phyloP scores from a whole-genome alignment of 2,329 filamentous ascomycete species.

The Ophiostoma quercus region DNA sequence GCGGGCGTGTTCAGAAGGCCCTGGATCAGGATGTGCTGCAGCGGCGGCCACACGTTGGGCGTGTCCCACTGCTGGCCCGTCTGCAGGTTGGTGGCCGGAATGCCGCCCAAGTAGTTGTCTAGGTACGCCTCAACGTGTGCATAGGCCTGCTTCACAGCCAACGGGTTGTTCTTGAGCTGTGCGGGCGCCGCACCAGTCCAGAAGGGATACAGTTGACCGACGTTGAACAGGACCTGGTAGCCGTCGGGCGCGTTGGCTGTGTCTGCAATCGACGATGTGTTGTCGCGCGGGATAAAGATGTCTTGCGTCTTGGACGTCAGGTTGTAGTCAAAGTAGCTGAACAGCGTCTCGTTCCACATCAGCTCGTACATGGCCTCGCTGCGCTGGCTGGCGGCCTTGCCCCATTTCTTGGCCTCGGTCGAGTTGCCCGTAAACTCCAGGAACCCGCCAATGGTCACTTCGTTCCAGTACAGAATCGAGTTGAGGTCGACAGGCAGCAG shows the following conservation, averaged over 20 bases:
- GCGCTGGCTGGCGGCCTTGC: conserved; percentile 39
- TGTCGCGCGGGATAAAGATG: conserved; percentile 48
- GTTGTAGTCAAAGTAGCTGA: conserved; percentile 66
- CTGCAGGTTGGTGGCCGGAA: conserved; percentile 56
- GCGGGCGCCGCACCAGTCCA: conserved; percentile 60
- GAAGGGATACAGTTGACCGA: conserved; percentile 62
- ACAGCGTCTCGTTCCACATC: conserved; percentile 60
- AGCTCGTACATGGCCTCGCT: conserved; percentile 58
- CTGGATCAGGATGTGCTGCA: conserved; percentile 59
- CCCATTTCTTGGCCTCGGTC: conserved; percentile 45
- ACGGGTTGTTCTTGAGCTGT: conserved; percentile 53
- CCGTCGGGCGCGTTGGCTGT: conserved; percentile 46
- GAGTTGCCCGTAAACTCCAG: conserved; percentile 47
- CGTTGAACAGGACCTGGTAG: conserved; percentile 52
- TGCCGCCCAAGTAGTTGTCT: conserved; percentile 48
- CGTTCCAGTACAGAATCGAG: conserved; percentile 62
- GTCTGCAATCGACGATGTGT: conserved; percentile 41
- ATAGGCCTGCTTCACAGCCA: conserved; percentile 52
- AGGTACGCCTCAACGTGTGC: conserved; percentile 50
- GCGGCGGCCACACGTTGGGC: conserved; percentile 64
- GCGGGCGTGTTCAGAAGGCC: conserved; percentile 56
- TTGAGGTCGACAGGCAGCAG: conserved; percentile 62
- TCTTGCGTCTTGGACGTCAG: conserved; percentile 53
- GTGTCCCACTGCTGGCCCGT: conserved; percentile 66
- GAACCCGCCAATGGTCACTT: conserved; percentile 54